phyloP scores from a whole-genome alignment of 805 yeast genomes.

The Zygoascus tannicola region DNA sequence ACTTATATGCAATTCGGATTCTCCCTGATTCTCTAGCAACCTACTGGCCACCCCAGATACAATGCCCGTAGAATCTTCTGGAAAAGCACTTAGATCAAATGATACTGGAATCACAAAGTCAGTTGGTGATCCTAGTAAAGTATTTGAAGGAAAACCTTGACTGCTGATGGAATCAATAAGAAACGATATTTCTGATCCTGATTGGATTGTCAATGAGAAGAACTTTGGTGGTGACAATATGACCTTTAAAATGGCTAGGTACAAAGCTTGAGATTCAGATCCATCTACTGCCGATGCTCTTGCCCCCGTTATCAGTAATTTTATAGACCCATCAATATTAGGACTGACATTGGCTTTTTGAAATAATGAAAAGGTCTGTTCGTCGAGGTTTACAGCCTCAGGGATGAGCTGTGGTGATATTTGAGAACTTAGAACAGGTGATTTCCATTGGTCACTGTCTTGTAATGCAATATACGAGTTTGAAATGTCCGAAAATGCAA shows the following conservation, averaged over 20 bases:
- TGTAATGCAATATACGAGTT: slow-evolving; percentile 32
- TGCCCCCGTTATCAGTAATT: slow-evolving; percentile 49
- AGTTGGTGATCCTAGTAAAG: slow-evolving; percentile 46
- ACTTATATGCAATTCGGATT: slow-evolving; percentile 37
- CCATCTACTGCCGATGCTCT: slow-evolving; percentile 39
- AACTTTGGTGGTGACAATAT: slow-evolving; percentile 24
- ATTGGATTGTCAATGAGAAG: slow-evolving; percentile 25
- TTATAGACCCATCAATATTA: slow-evolving; percentile 31
- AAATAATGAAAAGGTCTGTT: slow-evolving; percentile 10
- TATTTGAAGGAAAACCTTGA: slow-evolving; percentile 37
- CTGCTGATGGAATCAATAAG: slow-evolving; percentile 18
- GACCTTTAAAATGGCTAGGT: slow-evolving; percentile 33
- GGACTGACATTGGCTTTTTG: slow-evolving; percentile 35
- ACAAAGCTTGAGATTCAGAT: slow-evolving; percentile 25
- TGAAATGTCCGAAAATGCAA: slow-evolving; percentile 37
- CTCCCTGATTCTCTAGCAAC: slow-evolving; percentile 29
- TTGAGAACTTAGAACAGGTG: background rate
- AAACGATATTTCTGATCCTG: slow-evolving; percentile 23
- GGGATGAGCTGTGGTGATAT: background rate
- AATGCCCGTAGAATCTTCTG: slow-evolving; percentile 54
- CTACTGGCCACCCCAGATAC: slow-evolving; percentile 55
- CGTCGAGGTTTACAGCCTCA: slow-evolving; percentile 5
- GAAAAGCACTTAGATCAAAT: slow-evolving; percentile 44
- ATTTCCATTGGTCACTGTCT: slow-evolving; percentile 1
- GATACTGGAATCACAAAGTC: slow-evolving; percentile 50